A percentile compares a stretch with the other conserved stretches of the same genome.
phyloP scores from a whole-genome alignment of 768 basidiomycete genomes.

The Phanerodontia chrysosporium region DNA sequence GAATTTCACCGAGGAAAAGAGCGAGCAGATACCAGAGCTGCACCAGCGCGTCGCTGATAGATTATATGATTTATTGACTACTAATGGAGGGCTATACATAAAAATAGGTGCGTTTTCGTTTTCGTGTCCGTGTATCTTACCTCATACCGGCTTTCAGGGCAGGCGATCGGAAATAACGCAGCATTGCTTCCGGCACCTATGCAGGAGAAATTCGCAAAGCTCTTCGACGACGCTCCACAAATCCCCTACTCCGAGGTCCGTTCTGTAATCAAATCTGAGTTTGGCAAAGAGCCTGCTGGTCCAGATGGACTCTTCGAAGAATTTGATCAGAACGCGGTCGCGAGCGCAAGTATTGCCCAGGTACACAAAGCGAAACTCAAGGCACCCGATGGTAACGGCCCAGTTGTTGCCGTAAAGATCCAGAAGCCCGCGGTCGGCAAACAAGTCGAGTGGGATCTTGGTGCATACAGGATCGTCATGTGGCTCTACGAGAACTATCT shows the following conservation, averaged over 20 bases:
- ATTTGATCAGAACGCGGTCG: slow-evolving; percentile 74
- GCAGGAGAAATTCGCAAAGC: slow-evolving; percentile 72
- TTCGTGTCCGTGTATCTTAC: neutral
- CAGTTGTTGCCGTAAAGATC: slow-evolving; percentile 89
- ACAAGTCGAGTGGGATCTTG: slow-evolving; percentile 85
- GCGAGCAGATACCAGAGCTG: slow-evolving; percentile 69
- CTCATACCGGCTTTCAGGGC: slow-evolving; percentile 37
- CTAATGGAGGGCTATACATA: slow-evolving; percentile 83
- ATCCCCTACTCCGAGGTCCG: slow-evolving; percentile 69
- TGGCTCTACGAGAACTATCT: slow-evolving; percentile 76
- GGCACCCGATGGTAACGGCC: slow-evolving; percentile 28
- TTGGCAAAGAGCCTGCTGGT: slow-evolving; percentile 59
- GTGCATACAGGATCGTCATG: slow-evolving; percentile 66
- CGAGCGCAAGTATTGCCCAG: slow-evolving; percentile 90
- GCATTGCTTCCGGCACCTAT: slow-evolving; percentile 80
- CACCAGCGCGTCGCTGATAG: slow-evolving; percentile 83
- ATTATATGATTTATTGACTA: slow-evolving; percentile 69
- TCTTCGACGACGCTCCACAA: slow-evolving; percentile 89
- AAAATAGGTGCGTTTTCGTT: slow-evolving; percentile 55
- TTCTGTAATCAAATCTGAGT: slow-evolving; percentile 64
- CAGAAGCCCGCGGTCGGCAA: slow-evolving; percentile 86
- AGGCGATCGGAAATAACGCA: slow-evolving; percentile 82
- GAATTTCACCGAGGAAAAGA: slow-evolving; percentile 75
- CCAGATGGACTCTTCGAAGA: slow-evolving; percentile 73
- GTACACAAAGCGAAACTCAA: slow-evolving; percentile 76